Evolutionary conservation across 192 early-diverging fungal genomes (phyloP).

Genomic region (Paraglomus brasilianum): DNA sequence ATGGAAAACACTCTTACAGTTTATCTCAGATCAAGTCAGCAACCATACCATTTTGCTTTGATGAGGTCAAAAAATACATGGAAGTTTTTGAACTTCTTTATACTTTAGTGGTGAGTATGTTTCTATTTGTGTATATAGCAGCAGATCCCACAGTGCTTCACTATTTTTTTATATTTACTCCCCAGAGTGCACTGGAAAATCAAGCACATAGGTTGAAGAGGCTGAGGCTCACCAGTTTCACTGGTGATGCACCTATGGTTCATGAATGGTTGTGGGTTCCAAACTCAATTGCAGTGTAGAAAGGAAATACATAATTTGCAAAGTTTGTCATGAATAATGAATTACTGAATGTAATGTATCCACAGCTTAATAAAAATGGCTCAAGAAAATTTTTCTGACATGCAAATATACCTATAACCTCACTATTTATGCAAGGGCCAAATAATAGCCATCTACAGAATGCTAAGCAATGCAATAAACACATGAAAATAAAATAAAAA

Average conservation of each 20-base stretch:
- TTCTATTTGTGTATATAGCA: constrained; percentile 3
- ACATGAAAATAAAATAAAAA: too few species aligned
- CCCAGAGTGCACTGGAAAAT: neutral
- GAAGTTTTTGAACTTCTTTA: constrained; percentile 21
- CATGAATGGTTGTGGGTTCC: constrained; percentile 5
- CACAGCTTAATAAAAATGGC: too few species aligned
- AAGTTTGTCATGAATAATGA: too few species aligned
- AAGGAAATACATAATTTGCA: too few species aligned
- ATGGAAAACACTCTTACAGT: neutral
- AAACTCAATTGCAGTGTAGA: constrained; percentile 3
- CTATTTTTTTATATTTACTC: constrained; percentile 19
- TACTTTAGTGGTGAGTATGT: constrained; percentile 4
- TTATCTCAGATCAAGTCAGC: constrained; percentile 1
- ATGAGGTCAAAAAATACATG: neutral
- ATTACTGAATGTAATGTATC: too few species aligned
- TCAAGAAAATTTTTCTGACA: too few species aligned
- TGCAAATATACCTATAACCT: too few species aligned
- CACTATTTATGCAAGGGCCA: too few species aligned
- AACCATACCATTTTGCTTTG: neutral
- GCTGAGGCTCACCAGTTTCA: constrained; percentile 5
- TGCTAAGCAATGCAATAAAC: too few species aligned
- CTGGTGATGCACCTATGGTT: neutral
- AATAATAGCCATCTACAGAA: too few species aligned
- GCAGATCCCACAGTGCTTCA: neutral
- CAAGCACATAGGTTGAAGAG: constrained; percentile 18